Evolutionary conservation across 73 alveolate species (phyloP), one percentile per base, ranked within the genome.

Genomic region (Breviolum minutum): DNA sequence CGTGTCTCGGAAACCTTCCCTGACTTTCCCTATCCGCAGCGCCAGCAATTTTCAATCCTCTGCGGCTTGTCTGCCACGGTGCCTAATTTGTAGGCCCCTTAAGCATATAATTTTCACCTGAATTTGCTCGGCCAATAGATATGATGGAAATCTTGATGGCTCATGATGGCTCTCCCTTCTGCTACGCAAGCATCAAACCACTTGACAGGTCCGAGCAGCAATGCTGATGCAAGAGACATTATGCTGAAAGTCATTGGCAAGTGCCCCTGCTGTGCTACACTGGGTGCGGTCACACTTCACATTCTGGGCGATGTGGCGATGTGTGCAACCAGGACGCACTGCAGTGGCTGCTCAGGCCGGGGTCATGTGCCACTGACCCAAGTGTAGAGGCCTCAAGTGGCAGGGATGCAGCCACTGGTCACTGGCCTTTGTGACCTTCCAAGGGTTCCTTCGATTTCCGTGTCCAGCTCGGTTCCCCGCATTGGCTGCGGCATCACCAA

Each of bases 341-440:
- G 77, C 77, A 7, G 26, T 20, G 77, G 77, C 77, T 69, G 87
- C 26, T 79, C 87, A n/a, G 66, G 62, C 87, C 12, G 87, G 64
- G 27, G 87, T 79, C 87, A 79, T 79, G 64, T 7, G 87, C 87
- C 87, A 79, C 32, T 79, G 87, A 22, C 87, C 87, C 87, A 79
- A 79, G 32, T 27, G 87, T n/a, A 79, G 8, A 8, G 87, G 87
- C 87, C 87, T 79, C n/a, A 26, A 6, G 77, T 68, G 6, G n/a
- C 17, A 22, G 77, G 24, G 77, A 27, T 26, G 84, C 84, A 24
- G 61, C 84, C 54, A 40, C 54, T 40, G 54, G 54, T 3, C 54
- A n/a, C n/a, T n/a, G n/a, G n/a, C n/a, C n/a, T n/a, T n/a, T n/a
- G n/a, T n/a, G n/a, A n/a, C n/a, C n/a, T n/a, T n/a, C n/a, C n/a